Evolutionary conservation across 129 eudicot species (phyloP).

Genomic region (Sambucus nigra): DNA sequence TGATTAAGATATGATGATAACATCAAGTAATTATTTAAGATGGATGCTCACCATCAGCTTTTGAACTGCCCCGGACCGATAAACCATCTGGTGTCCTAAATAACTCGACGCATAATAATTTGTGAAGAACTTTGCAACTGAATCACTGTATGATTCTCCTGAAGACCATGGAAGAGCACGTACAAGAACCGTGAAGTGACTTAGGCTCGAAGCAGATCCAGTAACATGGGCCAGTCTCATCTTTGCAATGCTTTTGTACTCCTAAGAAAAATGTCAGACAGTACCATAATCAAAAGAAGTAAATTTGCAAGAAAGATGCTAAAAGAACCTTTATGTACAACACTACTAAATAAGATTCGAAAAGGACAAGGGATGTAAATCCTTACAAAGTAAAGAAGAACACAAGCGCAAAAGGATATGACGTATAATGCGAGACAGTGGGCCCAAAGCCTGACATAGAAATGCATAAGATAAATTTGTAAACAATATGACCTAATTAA

Average conservation of each 20-base stretch:
- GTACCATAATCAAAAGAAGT: neutral
- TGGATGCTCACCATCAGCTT: slow-evolving; percentile 57
- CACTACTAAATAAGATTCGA: neutral
- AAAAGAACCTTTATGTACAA: neutral
- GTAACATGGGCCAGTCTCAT: slow-evolving; percentile 55
- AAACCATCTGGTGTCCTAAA: slow-evolving; percentile 87
- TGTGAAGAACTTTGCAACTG: slow-evolving; percentile 45
- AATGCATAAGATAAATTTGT: neutral
- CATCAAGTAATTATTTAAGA: neutral
- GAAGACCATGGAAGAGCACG: slow-evolving; percentile 74
- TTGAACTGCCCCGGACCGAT: slow-evolving; percentile 62
- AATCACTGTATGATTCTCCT: slow-evolving; percentile 58
- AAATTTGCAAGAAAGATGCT: neutral
- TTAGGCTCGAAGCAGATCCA: slow-evolving; percentile 40
- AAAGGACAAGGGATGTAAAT: slow-evolving; percentile 4
- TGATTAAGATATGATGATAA: too few relatives aligned
- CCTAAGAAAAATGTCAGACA: slow-evolving; percentile 28
- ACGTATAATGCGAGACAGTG: slow-evolving; percentile 70
- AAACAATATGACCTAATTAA: too few relatives aligned
- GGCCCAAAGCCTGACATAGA: slow-evolving; percentile 71
- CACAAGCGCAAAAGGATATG: slow-evolving; percentile 51
- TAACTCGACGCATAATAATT: slow-evolving; percentile 62
- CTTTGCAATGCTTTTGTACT: slow-evolving; percentile 53
- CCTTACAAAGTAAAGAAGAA: slow-evolving; percentile 86
- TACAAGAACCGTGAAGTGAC: slow-evolving; percentile 82